A percentile compares a stretch with the other conserved stretches of the same genome.
These are phyloP conservation scores for Rhododendron kiyosumense DNA, from an alignment of 148 eudicot species.

Conservation along the genomic window DNA sequence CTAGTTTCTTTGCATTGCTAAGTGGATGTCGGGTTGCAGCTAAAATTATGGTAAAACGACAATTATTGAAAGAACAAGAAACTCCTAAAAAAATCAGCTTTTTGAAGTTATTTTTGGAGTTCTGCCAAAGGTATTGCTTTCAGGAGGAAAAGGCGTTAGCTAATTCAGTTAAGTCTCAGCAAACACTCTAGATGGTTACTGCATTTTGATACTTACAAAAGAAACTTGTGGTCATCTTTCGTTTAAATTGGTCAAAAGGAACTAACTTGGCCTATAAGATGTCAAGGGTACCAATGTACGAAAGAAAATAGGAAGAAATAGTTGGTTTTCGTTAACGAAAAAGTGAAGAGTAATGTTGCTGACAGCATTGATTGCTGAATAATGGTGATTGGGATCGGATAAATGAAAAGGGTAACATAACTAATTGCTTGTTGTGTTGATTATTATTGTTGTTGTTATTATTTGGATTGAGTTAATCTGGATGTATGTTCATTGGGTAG, in stretches of 20 bases:
- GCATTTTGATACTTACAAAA: neutral
- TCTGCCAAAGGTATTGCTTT: neutral
- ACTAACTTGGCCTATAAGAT: neutral
- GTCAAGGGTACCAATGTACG: neutral
- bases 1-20: neutral
- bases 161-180: neutral
- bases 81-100: neutral
- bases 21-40: neutral
- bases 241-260: neutral
- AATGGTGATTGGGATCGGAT: neutral
- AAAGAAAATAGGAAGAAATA: neutral
- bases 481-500: slow-evolving; percentile 27
- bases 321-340: neutral
- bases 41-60: neutral
- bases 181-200: neutral
- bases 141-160: neutral
- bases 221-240: neutral
- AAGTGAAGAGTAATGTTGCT: neutral
- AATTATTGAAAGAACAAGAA: neutral
- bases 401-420: neutral
- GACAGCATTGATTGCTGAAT: neutral
- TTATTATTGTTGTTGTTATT: neutral
- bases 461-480: neutral
- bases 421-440: slow-evolving; percentile 1
- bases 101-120: neutral